phyloP scores from a whole-genome alignment of 1,139 yeast genomes.

The Blastobotrys niveus region DNA sequence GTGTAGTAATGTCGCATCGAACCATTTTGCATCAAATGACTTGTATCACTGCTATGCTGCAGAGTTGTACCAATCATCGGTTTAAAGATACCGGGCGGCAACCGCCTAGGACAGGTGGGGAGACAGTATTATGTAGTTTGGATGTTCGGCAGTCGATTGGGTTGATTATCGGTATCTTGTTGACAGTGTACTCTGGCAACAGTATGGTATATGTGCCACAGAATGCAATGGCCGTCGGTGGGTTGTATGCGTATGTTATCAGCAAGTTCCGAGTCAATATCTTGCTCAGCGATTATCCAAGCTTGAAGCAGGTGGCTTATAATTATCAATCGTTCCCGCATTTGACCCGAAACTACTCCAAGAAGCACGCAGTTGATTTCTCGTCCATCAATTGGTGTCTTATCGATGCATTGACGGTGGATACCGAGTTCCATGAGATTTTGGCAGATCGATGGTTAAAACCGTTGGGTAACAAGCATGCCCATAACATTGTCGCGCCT shows the following conservation, averaged over 20 bases:
- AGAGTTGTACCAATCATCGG: conserved; percentile 19
- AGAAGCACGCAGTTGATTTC: conserved; percentile 72
- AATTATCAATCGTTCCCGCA: conserved; percentile 91
- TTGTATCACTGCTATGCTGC: conserved; percentile 59
- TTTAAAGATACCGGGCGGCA: too few relatives aligned
- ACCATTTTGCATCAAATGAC: conserved; percentile 87
- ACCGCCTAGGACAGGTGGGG: conserved; percentile 13
- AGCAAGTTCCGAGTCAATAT: conserved; percentile 68
- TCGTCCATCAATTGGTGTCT: conserved; percentile 83
- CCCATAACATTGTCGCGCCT: conserved; percentile 80
- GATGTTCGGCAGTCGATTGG: conserved; percentile 90
- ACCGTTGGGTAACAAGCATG: conserved; percentile 79
- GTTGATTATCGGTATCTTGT: conserved; percentile 69
- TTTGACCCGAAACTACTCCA: conserved; percentile 70
- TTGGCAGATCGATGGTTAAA: conserved; percentile 86
- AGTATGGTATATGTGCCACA: conserved; percentile 76
- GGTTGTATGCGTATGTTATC: conserved; percentile 77
- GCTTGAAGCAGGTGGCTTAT: conserved; percentile 86
- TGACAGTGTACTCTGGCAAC: conserved; percentile 83
- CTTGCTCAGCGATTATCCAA: conserved; percentile 77
- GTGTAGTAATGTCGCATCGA: conserved; percentile 87
- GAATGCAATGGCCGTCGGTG: conserved; percentile 69
- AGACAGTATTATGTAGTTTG: conserved; percentile 56
- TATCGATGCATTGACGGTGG: conserved; percentile 86
- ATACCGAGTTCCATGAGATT: conserved; percentile 88